phyloP scores from a whole-genome alignment of 2,329 filamentous ascomycete species.

The Tolypocladium cylindrosporum region DNA sequence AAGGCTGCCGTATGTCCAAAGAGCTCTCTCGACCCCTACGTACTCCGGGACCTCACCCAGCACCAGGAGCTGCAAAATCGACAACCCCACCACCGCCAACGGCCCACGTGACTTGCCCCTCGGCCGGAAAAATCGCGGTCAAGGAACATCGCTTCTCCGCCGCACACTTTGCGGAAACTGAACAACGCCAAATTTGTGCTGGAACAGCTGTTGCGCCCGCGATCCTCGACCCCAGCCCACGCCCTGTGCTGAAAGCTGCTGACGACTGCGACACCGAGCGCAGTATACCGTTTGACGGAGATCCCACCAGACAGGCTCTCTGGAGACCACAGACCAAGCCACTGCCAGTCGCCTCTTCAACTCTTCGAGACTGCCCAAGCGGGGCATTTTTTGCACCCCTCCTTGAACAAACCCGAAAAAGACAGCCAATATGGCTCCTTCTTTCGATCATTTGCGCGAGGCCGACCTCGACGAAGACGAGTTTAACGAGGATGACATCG shows the following conservation, averaged over 20 bases:
- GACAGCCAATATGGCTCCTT: constrained; percentile 65
- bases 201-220: constrained; percentile 3
- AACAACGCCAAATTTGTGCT: constrained; percentile 29
- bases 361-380: constrained; percentile 14
- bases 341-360: constrained; percentile 8
- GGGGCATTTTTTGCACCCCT: constrained; percentile 26
- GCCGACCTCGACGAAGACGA: constrained; percentile 80
- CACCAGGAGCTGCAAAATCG: constrained; percentile 1
- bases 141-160: constrained; percentile 29
- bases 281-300: not conserved
- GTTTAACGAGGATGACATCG: constrained; percentile 86
- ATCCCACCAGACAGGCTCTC: not conserved
- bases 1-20: not conserved
- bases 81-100: constrained; percentile 4
- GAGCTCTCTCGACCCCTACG: not conserved
- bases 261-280: not conserved
- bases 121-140: constrained; percentile 17
- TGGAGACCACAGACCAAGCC: not conserved
- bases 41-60: not conserved
- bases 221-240: not conserved
- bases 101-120: constrained; percentile 32
- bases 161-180: constrained; percentile 28
- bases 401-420: constrained; percentile 14
- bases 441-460: constrained; percentile 86
- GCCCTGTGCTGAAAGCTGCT: not conserved